These are phyloP conservation scores for Aquilaria yunnanensis DNA, from an alignment of 345 rosid genomes.

Conservation along the genomic window DNA sequence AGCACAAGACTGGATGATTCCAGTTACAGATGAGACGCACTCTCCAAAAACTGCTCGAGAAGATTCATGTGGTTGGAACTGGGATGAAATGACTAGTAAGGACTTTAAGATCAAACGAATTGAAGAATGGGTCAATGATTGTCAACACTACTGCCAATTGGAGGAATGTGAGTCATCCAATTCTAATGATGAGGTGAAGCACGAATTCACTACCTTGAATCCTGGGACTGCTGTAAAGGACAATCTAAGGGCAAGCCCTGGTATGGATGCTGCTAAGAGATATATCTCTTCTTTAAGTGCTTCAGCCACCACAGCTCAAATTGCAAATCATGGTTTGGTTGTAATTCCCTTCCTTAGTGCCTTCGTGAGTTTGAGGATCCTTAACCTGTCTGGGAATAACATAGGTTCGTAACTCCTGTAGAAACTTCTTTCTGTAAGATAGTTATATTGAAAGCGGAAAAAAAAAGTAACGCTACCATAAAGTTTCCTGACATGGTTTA, in stretches of 20 bases:
- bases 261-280: conserved; percentile 73
- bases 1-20: conserved; percentile 70
- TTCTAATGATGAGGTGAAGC: conserved; percentile 25
- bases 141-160: conserved; percentile 49
- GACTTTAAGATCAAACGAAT: conserved; percentile 75
- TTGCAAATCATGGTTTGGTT: conserved; percentile 64
- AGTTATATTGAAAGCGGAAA: no score
- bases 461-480: no score
- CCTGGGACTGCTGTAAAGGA: conserved; percentile 34
- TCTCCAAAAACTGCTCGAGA: conserved; percentile 28
- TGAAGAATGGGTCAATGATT: conserved; percentile 81
- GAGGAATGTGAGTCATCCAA: conserved; percentile 47
- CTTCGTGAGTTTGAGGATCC: conserved; percentile 66
- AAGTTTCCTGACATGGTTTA: background rate
- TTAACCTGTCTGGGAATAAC: conserved; percentile 85
- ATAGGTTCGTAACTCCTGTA: conserved; percentile 46
- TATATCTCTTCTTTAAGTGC: conserved; percentile 67
- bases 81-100: conserved; percentile 40
- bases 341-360: conserved; percentile 78
- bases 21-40: conserved; percentile 45
- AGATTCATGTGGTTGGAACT: conserved; percentile 31
- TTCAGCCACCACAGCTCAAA: conserved; percentile 66
- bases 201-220: conserved; percentile 25
- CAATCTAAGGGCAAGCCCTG: conserved; percentile 50
- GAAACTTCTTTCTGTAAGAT: background rate